A percentile compares a stretch with the other conserved stretches of the same genome.
Evolutionary conservation across 352 stramenopile species (phyloP).

Genomic region (Globisporangium spinosum): DNA sequence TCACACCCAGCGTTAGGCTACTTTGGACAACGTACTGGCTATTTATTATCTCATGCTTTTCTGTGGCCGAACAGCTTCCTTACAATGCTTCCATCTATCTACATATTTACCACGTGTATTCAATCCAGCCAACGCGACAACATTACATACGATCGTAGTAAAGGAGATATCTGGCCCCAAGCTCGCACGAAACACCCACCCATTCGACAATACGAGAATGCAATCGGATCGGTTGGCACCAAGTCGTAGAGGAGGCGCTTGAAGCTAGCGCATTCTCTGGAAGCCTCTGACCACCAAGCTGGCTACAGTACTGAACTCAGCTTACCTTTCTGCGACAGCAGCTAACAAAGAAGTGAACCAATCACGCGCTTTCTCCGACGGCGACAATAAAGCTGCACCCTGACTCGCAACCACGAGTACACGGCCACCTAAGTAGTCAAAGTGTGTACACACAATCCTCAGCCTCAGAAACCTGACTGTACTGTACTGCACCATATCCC

Average conservation of each 20-base stretch:
- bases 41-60: background rate
- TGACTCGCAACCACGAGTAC: too few relatives aligned
- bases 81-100: background rate
- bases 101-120: background rate
- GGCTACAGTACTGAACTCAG: background rate
- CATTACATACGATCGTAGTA: background rate
- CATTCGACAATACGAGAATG: background rate
- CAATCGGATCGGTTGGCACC: background rate
- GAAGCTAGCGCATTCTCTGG: background rate
- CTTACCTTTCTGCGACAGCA: background rate
- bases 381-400: background rate
- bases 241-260: background rate
- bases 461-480: background rate
- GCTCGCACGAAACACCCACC: background rate
- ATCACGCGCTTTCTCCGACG: background rate
- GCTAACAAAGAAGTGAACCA: background rate
- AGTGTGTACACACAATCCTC: background rate
- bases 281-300: background rate
- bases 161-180: background rate
- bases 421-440: background rate
- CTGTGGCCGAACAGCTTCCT: background rate
- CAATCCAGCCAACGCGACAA: background rate
- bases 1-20: background rate
- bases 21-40: background rate
- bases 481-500: background rate